phyloP scores from a whole-genome alignment of 2,329 filamentous ascomycete species.

The Exophiala xenobiotica region DNA sequence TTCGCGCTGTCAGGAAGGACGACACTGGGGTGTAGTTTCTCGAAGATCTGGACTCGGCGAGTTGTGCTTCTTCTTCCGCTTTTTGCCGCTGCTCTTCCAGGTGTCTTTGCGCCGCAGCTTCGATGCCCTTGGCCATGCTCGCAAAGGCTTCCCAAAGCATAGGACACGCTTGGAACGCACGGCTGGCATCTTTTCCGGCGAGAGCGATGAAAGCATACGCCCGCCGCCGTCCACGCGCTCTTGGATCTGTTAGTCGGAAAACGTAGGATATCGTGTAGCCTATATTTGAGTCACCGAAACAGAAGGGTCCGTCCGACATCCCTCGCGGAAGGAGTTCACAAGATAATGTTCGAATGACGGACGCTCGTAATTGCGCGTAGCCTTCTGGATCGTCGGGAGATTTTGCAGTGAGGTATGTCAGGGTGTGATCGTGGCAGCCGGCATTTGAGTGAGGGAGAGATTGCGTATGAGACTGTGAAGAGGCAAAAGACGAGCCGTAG shows the following conservation, averaged over 20 bases:
- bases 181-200: slow-evolving; percentile 52
- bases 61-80: slow-evolving; percentile 35
- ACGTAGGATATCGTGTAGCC: slow-evolving; percentile 62
- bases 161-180: slow-evolving; percentile 48
- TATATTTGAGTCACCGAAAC: slow-evolving; percentile 56
- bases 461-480: slow-evolving; percentile 34
- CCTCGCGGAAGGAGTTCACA: slow-evolving; percentile 57
- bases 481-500: slow-evolving; percentile 34
- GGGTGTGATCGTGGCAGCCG: slow-evolving; percentile 53
- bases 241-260: slow-evolving; percentile 58
- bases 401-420: slow-evolving; percentile 59
- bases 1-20: slow-evolving; percentile 58
- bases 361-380: slow-evolving; percentile 56
- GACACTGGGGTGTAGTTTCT: slow-evolving; percentile 55
- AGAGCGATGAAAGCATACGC: slow-evolving; percentile 59
- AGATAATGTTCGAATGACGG: slow-evolving; percentile 58
- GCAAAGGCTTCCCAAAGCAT: slow-evolving; percentile 56
- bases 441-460: slow-evolving; percentile 32
- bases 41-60: slow-evolving; percentile 7
- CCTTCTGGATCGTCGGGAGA: slow-evolving; percentile 54
- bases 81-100: slow-evolving; percentile 46
- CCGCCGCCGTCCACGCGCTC: slow-evolving; percentile 56
- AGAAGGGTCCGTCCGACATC: slow-evolving; percentile 57
- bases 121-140: slow-evolving; percentile 54
- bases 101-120: slow-evolving; percentile 45